These are phyloP conservation scores for Fusarium paranaense DNA, from an alignment of 2,329 filamentous ascomycete genomes.

Conservation along the genomic window DNA sequence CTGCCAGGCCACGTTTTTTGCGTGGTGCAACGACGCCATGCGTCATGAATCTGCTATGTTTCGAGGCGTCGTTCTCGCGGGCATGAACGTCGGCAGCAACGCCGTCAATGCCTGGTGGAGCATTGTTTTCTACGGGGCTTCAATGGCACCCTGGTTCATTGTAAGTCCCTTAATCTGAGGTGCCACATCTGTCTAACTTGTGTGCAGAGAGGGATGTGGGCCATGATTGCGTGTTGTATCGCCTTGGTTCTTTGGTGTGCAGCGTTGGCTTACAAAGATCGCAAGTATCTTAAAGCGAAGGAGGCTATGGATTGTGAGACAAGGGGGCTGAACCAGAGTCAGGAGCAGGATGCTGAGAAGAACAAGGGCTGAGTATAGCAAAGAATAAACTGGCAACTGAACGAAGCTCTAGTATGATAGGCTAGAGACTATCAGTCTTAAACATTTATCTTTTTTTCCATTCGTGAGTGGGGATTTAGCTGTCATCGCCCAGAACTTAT, in stretches of 20 bases:
- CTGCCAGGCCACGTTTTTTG: conserved; percentile 80
- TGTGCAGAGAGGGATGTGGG: conserved; percentile 71
- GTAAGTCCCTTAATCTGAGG: conserved; percentile 52
- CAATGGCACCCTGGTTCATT: conserved; percentile 73
- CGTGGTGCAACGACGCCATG: conserved; percentile 80
- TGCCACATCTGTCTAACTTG: not conserved
- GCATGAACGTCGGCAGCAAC: conserved; percentile 78
- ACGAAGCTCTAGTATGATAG: not conserved
- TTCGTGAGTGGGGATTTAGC: not conserved
- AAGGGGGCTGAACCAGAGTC: conserved; percentile 15
- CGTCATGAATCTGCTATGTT: conserved; percentile 72
- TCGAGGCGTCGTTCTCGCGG: conserved; percentile 74
- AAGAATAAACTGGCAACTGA: not conserved
- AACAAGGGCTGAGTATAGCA: not conserved
- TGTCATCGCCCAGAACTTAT: not conserved
- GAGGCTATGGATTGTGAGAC: conserved; percentile 5
- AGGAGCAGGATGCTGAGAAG: conserved; percentile 1
- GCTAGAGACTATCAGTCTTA: not conserved
- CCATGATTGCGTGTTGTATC: conserved; percentile 75
- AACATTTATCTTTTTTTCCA: not conserved
- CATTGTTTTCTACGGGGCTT: conserved; percentile 76
- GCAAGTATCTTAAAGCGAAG: conserved; percentile 11
- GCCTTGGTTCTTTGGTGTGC: conserved; percentile 70
- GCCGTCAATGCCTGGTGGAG: conserved; percentile 80
- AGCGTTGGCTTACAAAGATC: conserved; percentile 56